phyloP scores from a whole-genome alignment of 495 filamentous ascomycete species.

The Neurospora africana region DNA sequence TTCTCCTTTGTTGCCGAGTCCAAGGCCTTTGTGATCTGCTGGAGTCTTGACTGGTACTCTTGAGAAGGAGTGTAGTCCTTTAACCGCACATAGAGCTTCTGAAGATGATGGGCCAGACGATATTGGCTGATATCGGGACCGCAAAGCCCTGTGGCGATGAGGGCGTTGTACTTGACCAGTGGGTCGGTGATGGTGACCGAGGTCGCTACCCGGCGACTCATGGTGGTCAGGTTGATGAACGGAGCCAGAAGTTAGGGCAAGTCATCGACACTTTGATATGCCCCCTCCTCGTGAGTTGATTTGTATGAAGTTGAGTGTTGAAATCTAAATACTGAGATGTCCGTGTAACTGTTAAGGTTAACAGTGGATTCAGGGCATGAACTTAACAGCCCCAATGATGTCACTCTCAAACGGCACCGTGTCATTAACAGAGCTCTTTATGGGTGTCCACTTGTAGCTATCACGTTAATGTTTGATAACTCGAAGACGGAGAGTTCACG shows the following conservation, averaged over 20 bases:
- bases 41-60: constrained; percentile 48
- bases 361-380: neutral
- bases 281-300: neutral
- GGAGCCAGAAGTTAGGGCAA: neutral
- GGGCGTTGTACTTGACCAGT: constrained; percentile 53
- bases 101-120: constrained; percentile 55
- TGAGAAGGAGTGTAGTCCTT: constrained; percentile 58
- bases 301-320: neutral
- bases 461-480: neutral
- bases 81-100: constrained; percentile 54
- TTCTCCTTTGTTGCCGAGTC: constrained; percentile 10
- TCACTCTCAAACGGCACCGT: neutral
- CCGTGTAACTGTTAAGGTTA: neutral
- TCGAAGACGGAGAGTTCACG: neutral
- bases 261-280: neutral
- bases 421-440: neutral
- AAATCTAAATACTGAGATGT: too few relatives aligned
- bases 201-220: constrained; percentile 27
- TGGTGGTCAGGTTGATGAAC: constrained; percentile 3
- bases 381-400: neutral
- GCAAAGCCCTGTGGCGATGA: constrained; percentile 49
- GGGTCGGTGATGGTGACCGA: constrained; percentile 61
- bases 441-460: neutral
- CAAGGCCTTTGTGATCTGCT: constrained; percentile 38
- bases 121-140: constrained; percentile 56